Conservation (phyloP, 1,139 yeast species). For the Geotrichum candidum region DNA sequence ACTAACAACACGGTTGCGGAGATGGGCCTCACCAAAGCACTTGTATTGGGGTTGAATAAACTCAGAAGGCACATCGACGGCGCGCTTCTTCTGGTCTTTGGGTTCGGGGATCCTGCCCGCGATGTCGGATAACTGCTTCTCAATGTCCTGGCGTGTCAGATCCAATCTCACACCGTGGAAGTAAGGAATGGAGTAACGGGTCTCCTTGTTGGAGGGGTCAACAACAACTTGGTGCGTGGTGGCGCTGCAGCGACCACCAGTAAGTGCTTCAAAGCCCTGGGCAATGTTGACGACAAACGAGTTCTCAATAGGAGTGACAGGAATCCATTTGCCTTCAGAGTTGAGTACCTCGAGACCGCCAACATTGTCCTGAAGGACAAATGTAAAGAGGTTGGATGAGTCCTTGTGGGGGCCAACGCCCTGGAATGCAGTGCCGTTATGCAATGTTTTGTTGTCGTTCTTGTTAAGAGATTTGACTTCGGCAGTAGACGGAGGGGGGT, state of each 20-base stretch:
- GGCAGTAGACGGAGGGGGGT: conserved; percentile 28
- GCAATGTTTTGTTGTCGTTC: conserved; percentile 15
- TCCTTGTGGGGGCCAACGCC: conserved; percentile 73
- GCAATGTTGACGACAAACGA: conserved; percentile 37
- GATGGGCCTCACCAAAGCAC: conserved; percentile 52
- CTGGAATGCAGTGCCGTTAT: conserved; percentile 38
- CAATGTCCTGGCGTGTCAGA: conserved; percentile 29
- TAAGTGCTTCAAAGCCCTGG: conserved; percentile 38
- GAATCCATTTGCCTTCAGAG: conserved; percentile 58
- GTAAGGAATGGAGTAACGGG: conserved; percentile 37
- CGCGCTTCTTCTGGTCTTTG: conserved; percentile 25
- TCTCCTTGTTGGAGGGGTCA: conserved; percentile 42
- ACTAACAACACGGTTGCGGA: conserved; percentile 56
- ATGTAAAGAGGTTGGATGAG: conserved; percentile 54
- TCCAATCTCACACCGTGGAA: conserved; percentile 35
- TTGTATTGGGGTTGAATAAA: conserved; percentile 32
- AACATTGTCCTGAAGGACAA: conserved; percentile 51
- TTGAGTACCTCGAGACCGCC: conserved; percentile 58
- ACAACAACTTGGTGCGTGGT: conserved; percentile 60
- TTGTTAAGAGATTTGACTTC: conserved; percentile 1
- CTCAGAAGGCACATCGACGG: conserved; percentile 35
- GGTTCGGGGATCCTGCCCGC: conserved; percentile 32
- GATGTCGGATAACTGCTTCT: conserved; percentile 27
- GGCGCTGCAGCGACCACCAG: conserved; percentile 43
- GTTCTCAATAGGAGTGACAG: conserved; percentile 36